Base-by-base conservation (phyloP, 2,329 filamentous ascomycete genomes). In the Diaporthe sp. region DNA sequence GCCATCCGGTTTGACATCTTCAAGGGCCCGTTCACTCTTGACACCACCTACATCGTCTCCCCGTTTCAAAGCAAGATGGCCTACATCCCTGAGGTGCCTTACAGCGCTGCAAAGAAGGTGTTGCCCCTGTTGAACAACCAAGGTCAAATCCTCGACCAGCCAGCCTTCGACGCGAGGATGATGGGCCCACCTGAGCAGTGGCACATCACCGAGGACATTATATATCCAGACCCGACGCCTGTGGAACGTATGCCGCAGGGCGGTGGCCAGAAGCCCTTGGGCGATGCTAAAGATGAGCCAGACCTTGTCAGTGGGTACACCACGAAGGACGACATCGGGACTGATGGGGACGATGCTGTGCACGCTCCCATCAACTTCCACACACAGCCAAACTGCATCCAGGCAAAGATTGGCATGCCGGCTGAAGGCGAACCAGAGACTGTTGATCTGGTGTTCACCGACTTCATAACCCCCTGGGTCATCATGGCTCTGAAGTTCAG, bases 1-100 rank as follows among this genome's bases (percentile, higher is more conserved):
- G 94, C 94, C 4, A 92, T 99, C 78, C 94, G 97, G 60, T 99
- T 98, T 83, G 97, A 99, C 83, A 94, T 99, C 77, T 98, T 98
- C 88, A 92, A 96, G 83, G 97, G 97, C 0, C 88, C 93, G 0
- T 98, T 98, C 81, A 98, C 97, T 0, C 91, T 92, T 53, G 97
- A 99, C 82, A 93, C 93, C 5, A 95, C 94, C 0, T 98, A 92
- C 82, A 93, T 96, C 53, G 89, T 98, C 39, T 97, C 94, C 12
- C 97, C 97, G 0, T 99, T 99, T 82, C 92, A 91, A 2, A 98
- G 93, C 83, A 91, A 90, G 1, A 94, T 98, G 83, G 88, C 89
- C 37, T 95, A 92, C 79, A 88, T 98, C 71, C 92, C 93, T 72
- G 92, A 97, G 79, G 94, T 99, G 6, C 94, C 96, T 0, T 97